Evolutionary conservation across 768 basidiomycete genomes (phyloP).

Genomic region (Inosperma sp.): DNA sequence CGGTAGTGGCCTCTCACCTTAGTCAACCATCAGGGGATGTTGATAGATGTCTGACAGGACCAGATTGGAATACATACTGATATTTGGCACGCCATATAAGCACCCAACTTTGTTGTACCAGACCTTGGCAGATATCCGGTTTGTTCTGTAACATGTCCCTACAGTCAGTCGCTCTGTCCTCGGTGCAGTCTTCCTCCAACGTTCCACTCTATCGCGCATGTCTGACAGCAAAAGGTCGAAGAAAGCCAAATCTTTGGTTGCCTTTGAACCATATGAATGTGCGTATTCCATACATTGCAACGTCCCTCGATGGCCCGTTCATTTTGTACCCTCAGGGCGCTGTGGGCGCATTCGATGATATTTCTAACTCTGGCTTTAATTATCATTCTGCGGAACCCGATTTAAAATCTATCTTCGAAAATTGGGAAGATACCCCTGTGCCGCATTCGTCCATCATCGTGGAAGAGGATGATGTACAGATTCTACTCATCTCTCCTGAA

Average conservation of each 20-base stretch:
- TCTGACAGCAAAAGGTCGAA: background rate
- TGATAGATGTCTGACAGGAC: too few relatives aligned
- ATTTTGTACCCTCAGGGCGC: background rate
- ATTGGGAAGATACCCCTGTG: conserved; percentile 19
- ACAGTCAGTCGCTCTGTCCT: background rate
- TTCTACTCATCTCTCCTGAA: conserved; percentile 16
- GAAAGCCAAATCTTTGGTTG: conserved; percentile 11
- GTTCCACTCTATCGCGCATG: background rate
- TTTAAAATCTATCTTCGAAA: conserved; percentile 20
- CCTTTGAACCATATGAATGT: conserved; percentile 15
- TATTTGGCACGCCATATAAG: too few relatives aligned
- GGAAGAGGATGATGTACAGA: conserved; percentile 19
- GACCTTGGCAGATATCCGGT: background rate
- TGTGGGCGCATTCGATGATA: background rate
- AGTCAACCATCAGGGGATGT: too few relatives aligned
- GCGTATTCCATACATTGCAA: background rate
- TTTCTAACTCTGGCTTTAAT: background rate
- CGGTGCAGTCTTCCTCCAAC: background rate
- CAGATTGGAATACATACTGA: too few relatives aligned
- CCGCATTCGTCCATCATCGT: conserved; percentile 13
- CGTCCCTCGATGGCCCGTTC: too few relatives aligned
- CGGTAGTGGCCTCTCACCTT: too few relatives aligned
- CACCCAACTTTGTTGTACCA: too few relatives aligned
- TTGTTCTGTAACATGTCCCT: background rate
- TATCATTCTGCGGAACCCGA: background rate